Conservation (phyloP, 1,284 basidiomycete genomes). For the Testicularia cyperi region DNA sequence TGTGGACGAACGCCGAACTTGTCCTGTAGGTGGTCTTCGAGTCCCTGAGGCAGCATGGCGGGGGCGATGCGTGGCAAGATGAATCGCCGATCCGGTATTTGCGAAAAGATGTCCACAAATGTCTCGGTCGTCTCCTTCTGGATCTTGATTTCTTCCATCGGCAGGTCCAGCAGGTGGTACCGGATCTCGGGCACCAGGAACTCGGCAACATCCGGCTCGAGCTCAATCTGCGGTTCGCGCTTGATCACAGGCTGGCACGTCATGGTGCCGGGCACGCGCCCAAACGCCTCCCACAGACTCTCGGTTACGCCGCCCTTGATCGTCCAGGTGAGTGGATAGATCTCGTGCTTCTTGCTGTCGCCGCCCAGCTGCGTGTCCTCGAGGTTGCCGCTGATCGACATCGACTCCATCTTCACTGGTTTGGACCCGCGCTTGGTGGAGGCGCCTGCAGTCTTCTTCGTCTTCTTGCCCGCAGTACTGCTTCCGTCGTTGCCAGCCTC, state of each 20-base stretch:
- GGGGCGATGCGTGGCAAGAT: conserved; percentile 16
- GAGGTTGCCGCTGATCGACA: conserved; percentile 1
- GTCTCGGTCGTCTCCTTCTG: conserved; percentile 38
- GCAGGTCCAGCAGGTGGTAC: conserved; percentile 36
- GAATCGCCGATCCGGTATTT: conserved; percentile 34
- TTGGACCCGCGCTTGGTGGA: conserved; percentile 21
- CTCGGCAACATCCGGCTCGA: conserved; percentile 41
- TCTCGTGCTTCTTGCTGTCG: conserved; percentile 45
- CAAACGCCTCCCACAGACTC: conserved; percentile 52
- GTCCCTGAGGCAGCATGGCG: conserved; percentile 30
- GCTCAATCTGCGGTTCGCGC: conserved; percentile 39
- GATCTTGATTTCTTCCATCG: conserved; percentile 40
- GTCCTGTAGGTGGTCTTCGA: conserved; percentile 53
- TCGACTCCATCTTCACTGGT: conserved; percentile 10
- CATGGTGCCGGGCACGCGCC: conserved; percentile 46
- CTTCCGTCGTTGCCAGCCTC: conserved; percentile 11
- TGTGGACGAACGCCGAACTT: conserved; percentile 48
- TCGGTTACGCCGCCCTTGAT: conserved; percentile 41
- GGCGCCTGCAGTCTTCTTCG: conserved; percentile 19
- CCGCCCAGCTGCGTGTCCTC: conserved; percentile 8
- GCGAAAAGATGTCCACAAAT: conserved; percentile 31
- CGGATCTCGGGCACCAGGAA: conserved; percentile 41
- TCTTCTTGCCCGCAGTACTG: conserved; percentile 1
- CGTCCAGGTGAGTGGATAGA: conserved; percentile 45
- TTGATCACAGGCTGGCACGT: conserved; percentile 42